Conservation (phyloP, 2,329 filamentous ascomycete species). For the Diaporthe destruens region DNA sequence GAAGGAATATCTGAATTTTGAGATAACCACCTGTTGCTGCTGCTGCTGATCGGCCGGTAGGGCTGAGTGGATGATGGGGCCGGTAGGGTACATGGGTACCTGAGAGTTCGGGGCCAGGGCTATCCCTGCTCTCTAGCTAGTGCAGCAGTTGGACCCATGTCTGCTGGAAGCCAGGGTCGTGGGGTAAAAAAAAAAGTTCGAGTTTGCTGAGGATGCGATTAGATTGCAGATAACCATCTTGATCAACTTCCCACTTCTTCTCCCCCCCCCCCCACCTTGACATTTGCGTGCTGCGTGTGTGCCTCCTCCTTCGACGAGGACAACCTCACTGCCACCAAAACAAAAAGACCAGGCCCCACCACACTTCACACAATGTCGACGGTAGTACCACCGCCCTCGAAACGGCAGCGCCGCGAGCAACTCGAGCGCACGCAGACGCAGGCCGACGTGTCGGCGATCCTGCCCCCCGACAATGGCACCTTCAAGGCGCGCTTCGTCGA, state of each 20-base stretch:
- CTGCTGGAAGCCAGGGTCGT: neutral
- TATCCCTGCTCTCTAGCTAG: neutral
- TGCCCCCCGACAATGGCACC: conserved; percentile 78
- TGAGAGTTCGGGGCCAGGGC: neutral
- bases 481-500: conserved; percentile 91
- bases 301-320: neutral
- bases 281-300: neutral
- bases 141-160: conserved; percentile 16
- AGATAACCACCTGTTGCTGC: too few species aligned
- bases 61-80: conserved; percentile 26
- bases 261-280: neutral
- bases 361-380: conserved; percentile 48
- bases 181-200: conserved; percentile 32
- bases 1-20: too few species aligned
- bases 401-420: conserved; percentile 84
- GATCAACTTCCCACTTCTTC: neutral
- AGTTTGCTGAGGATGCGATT: conserved; percentile 17
- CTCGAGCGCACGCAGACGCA: conserved; percentile 79
- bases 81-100: neutral
- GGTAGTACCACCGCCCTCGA: conserved; percentile 59
- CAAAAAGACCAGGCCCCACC: neutral
- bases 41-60: conserved; percentile 30
- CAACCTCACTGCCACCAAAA: neutral
- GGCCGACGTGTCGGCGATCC: conserved; percentile 78
- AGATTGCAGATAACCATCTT: neutral